Percentiles rank a stretch among this genome's conserved stretches.
Conservation (phyloP, 768 basidiomycete genomes). For the Xanthoconium purpureum region DNA sequence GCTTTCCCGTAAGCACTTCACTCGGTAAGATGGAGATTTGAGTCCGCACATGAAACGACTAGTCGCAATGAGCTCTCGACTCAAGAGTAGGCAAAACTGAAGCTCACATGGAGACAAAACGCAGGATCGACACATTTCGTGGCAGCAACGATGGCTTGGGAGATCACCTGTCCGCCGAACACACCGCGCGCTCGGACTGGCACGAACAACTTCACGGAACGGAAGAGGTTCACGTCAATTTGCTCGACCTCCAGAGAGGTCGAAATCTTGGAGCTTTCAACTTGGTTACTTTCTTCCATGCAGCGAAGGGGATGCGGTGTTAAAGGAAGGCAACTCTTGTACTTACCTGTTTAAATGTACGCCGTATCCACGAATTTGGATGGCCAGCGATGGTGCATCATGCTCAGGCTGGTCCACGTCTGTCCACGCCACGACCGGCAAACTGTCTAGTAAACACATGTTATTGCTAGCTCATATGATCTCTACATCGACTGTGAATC, state of each 20-base stretch:
- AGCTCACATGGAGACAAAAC: constrained; percentile 69
- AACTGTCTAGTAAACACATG: neutral
- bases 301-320: neutral
- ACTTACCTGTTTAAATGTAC: neutral
- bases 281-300: constrained; percentile 45
- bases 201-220: constrained; percentile 70
- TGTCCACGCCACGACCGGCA: neutral
- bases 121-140: constrained; percentile 67
- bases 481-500: constrained; percentile 88
- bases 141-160: constrained; percentile 79
- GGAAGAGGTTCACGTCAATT: constrained; percentile 73
- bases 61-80: neutral
- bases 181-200: constrained; percentile 66
- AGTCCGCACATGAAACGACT: constrained; percentile 69
- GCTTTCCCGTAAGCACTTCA: constrained; percentile 8
- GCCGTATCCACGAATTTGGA: neutral
- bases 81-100: neutral
- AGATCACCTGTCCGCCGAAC: constrained; percentile 89
- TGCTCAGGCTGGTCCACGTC: too few relatives aligned
- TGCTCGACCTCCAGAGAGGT: constrained; percentile 76
- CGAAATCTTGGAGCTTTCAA: constrained; percentile 66
- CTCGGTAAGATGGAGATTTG: neutral
- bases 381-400: neutral
- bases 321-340: neutral
- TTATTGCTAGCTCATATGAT: constrained; percentile 48